Evolutionary conservation across 2,329 filamentous ascomycete species (phyloP).

Genomic region (Neofusicoccum sp.): DNA sequence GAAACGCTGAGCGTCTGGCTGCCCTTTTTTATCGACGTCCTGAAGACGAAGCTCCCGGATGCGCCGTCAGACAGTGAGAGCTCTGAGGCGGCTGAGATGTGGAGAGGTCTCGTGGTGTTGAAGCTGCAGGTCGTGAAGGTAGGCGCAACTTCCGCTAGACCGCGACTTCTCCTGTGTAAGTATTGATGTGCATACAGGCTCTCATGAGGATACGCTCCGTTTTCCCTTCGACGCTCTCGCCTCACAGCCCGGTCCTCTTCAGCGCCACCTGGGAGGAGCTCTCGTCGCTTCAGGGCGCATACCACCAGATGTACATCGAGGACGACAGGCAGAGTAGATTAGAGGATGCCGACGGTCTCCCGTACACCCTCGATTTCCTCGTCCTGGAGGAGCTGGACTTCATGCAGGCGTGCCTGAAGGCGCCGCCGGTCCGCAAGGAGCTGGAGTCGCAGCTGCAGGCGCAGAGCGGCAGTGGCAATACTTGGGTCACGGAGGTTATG

Average conservation of each 20-base stretch:
- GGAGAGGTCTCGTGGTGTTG: conserved; percentile 79
- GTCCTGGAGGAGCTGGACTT: conserved; percentile 94
- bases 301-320: conserved; percentile 81
- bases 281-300: conserved; percentile 66
- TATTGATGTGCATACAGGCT: conserved; percentile 52
- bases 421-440: conserved; percentile 82
- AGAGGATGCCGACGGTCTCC: conserved; percentile 86
- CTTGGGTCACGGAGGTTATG: conserved; percentile 87
- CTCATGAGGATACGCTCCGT: conserved; percentile 83
- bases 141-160: conserved; percentile 21
- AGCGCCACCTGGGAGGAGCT: conserved; percentile 88
- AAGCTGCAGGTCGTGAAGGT: conserved; percentile 90
- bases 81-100: conserved; percentile 62
- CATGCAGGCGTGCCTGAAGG: conserved; percentile 84
- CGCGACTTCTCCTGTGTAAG: background rate
- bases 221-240: conserved; percentile 77
- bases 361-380: conserved; percentile 90
- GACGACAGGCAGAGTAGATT: conserved; percentile 82
- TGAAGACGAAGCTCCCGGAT: conserved; percentile 71
- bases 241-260: conserved; percentile 81
- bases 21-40: conserved; percentile 78
- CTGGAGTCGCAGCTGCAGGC: conserved; percentile 73
- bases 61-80: conserved; percentile 59
- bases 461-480: conserved; percentile 58
- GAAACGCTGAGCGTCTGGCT: conserved; percentile 81